Percentiles rank a stretch among this genome's conserved stretches.
Conservation (phyloP, 2,329 filamentous ascomycete genomes). For the Exophiala viscosa region DNA sequence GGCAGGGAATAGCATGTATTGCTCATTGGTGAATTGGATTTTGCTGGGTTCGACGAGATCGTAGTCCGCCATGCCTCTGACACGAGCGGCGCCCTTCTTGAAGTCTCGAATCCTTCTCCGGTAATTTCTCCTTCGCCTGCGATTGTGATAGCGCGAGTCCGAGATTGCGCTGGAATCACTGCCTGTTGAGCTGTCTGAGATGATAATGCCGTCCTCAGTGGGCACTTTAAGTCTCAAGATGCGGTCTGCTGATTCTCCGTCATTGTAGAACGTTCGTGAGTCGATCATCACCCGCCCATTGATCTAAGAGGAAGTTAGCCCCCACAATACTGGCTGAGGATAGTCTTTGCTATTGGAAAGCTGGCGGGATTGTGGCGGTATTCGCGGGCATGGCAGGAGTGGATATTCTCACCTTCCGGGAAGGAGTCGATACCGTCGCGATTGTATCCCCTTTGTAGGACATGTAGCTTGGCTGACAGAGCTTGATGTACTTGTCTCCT, state of each 20-base stretch:
- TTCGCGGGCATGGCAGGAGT: background rate
- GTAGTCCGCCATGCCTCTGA: background rate
- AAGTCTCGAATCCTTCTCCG: background rate
- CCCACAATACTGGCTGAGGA: no score
- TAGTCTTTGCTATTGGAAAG: no score
- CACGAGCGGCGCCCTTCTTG: background rate
- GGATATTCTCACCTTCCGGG: background rate
- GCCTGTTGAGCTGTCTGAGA: background rate
- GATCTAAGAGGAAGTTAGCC: background rate
- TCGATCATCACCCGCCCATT: slow-evolving; percentile 2
- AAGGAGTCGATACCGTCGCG: background rate
- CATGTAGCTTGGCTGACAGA: slow-evolving; percentile 1
- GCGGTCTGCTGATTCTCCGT: background rate
- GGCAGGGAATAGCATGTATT: background rate
- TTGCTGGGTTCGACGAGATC: background rate
- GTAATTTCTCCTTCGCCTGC: background rate
- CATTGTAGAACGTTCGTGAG: background rate
- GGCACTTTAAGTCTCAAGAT: background rate
- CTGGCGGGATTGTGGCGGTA: no score
- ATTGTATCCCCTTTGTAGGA: slow-evolving; percentile 1
- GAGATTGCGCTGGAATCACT: background rate
- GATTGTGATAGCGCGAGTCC: background rate
- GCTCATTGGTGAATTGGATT: background rate
- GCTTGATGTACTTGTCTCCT: background rate
- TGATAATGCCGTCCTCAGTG: background rate